A percentile compares a stretch with the other conserved stretches of the same genome.
Conservation (phyloP, 768 basidiomycete species). For the Suillus lakei region DNA sequence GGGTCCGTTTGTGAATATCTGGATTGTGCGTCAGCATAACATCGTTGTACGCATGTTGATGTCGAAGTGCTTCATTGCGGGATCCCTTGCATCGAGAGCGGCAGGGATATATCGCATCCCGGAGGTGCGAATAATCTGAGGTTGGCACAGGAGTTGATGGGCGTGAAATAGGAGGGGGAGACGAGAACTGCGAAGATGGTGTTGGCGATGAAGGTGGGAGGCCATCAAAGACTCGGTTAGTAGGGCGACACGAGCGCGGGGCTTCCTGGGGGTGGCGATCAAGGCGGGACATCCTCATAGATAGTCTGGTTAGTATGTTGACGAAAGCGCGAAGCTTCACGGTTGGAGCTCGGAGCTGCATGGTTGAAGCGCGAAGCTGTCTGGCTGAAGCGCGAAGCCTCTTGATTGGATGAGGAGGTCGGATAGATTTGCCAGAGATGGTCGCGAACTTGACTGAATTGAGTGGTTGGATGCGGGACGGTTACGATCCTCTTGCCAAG, state of each 20-base stretch:
- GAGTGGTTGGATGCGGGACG: no score
- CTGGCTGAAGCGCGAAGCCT: background rate
- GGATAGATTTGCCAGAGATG: no score
- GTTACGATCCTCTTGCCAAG: no score
- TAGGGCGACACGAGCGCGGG: background rate
- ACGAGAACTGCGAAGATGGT: background rate
- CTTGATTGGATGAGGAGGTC: background rate
- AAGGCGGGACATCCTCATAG: no score
- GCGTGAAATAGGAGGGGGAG: background rate
- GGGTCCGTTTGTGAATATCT: background rate
- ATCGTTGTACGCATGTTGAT: background rate
- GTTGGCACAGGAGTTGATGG: background rate
- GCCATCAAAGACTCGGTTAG: background rate
- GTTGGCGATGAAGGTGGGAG: background rate
- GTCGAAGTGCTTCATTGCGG: background rate
- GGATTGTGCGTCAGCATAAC: background rate
- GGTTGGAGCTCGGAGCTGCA: background rate
- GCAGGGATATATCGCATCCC: background rate
- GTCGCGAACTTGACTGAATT: no score
- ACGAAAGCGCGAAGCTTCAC: background rate
- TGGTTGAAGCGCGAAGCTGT: background rate
- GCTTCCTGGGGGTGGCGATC: no score
- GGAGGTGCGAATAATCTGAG: fast-evolving
- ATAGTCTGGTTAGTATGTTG: no score
- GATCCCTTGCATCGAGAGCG: background rate